Evolutionary conservation across 192 early-diverging fungal species (phyloP).

Genomic region (Funneliformis geosporum): DNA sequence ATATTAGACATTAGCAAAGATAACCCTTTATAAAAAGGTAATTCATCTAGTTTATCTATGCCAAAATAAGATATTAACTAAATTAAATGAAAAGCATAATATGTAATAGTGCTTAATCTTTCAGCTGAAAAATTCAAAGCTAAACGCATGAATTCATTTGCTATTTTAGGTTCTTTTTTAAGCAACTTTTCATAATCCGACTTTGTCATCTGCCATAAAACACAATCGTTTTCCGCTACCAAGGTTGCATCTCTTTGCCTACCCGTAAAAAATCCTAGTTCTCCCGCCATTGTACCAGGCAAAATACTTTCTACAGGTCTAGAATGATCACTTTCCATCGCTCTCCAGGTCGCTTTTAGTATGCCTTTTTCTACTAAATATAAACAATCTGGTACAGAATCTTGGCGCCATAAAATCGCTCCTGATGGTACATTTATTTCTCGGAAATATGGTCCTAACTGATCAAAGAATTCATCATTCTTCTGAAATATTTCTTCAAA

Average conservation of each 20-base stretch:
- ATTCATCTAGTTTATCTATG: no score
- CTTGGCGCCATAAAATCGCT: conserved; percentile 68
- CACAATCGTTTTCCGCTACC: conserved; percentile 62
- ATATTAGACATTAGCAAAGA: no score
- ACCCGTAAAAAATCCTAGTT: conserved; percentile 76
- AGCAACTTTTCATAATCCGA: conserved; percentile 67
- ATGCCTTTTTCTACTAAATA: conserved; percentile 79
- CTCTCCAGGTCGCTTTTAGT: conserved; percentile 47
- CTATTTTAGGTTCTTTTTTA: conserved; percentile 65
- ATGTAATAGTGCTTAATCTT: conserved; percentile 43
- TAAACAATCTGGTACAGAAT: conserved; percentile 58
- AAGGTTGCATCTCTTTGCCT: conserved; percentile 57
- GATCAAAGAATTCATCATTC: conserved; percentile 55
- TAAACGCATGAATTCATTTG: conserved; percentile 77
- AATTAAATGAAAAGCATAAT: conserved; percentile 45
- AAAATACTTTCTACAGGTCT: conserved; percentile 77
- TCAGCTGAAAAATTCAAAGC: conserved; percentile 74
- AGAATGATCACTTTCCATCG: conserved; percentile 43
- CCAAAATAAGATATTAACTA: background rate
- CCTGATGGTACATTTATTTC: conserved; percentile 55
- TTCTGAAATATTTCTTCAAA: conserved; percentile 63
- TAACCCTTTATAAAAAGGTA: no score
- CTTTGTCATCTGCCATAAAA: conserved; percentile 76
- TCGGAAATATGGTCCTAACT: conserved; percentile 66
- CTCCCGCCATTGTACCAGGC: conserved; percentile 90